Conservation (phyloP, 2,329 filamentous ascomycete genomes). For the Fusarium brachygibbosum region DNA sequence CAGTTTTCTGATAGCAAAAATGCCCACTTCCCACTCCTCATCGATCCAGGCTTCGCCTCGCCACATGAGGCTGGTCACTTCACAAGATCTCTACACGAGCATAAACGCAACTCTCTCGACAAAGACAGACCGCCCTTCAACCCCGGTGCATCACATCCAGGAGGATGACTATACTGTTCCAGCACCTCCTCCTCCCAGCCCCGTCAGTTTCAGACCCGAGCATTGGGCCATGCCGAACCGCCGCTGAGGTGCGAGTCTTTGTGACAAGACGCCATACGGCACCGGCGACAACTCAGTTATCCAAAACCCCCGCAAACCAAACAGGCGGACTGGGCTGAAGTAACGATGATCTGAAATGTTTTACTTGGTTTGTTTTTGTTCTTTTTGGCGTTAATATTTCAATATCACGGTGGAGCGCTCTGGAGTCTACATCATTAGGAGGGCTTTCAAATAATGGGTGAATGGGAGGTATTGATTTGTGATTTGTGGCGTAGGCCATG, state of each 20-base stretch:
- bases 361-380: not conserved
- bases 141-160: slow-evolving; percentile 65
- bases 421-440: slow-evolving; percentile 38
- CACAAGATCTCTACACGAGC: slow-evolving; percentile 66
- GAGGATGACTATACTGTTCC: slow-evolving; percentile 74
- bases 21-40: slow-evolving; percentile 55
- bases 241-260: slow-evolving; percentile 44
- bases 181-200: slow-evolving; percentile 74
- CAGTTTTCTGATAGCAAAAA: slow-evolving; percentile 43
- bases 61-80: slow-evolving; percentile 59
- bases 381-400: slow-evolving; percentile 35
- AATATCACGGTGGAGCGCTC: slow-evolving; percentile 30
- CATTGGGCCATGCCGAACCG: slow-evolving; percentile 62
- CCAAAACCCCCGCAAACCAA: slow-evolving; percentile 14
- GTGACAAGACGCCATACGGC: slow-evolving; percentile 22
- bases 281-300: slow-evolving; percentile 25
- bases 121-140: slow-evolving; percentile 58
- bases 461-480: slow-evolving; percentile 21
- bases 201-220: slow-evolving; percentile 71
- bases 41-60: slow-evolving; percentile 63
- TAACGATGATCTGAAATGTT: not conserved
- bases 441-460: slow-evolving; percentile 33
- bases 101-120: slow-evolving; percentile 65
- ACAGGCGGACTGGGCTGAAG: not conserved
- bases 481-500: slow-evolving; percentile 24